Conservation (phyloP, 768 basidiomycete species). For the Rhizopogon sp. region DNA sequence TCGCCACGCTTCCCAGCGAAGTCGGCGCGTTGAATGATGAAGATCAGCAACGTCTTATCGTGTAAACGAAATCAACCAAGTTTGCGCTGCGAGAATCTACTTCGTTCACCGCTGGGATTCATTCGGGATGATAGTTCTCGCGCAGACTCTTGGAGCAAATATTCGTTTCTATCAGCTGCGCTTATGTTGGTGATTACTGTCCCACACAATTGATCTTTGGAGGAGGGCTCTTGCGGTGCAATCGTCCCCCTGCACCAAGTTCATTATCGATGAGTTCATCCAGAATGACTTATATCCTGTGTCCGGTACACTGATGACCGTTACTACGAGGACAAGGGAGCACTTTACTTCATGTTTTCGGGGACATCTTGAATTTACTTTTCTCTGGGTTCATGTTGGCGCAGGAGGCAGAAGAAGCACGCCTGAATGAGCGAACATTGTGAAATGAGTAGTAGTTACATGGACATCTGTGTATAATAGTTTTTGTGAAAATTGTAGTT, state of each 20-base stretch:
- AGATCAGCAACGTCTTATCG: neutral
- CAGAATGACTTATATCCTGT: neutral
- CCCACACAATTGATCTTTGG: neutral
- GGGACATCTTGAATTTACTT: neutral
- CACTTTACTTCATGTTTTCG: neutral
- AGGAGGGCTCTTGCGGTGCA: neutral
- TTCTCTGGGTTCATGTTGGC: neutral
- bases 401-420: neutral
- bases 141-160: neutral
- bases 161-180: neutral
- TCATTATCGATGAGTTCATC: neutral
- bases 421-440: constrained; percentile 1
- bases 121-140: neutral
- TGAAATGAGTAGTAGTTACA: constrained; percentile 12
- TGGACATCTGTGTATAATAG: constrained; percentile 6
- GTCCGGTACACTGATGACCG: neutral
- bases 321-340: neutral
- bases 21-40: neutral
- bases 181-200: neutral
- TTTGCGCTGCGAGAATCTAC: no score
- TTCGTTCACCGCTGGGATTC: neutral
- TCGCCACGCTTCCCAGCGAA: neutral
- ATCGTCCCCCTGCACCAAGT: neutral
- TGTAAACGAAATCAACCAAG: neutral
- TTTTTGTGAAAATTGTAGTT: constrained; percentile 22